Evolutionary conservation across 2,329 filamentous ascomycete species (phyloP).

Genomic region (Exophiala spinifera): DNA sequence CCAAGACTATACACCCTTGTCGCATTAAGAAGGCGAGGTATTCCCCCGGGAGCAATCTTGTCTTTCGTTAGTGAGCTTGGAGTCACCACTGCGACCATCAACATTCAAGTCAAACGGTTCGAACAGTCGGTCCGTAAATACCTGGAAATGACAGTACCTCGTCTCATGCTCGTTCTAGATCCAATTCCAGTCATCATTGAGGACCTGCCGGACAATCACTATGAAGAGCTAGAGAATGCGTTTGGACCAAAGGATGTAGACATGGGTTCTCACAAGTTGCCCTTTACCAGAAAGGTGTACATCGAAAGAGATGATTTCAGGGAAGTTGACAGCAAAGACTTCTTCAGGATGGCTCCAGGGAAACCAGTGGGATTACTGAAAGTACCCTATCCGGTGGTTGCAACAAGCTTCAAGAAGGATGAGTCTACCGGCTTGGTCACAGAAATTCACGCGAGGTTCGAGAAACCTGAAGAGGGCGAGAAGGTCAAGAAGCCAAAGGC

Average conservation of each 20-base stretch:
- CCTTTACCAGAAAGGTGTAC: slow-evolving; percentile 74
- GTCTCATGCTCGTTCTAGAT: slow-evolving; percentile 85
- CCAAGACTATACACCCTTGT: slow-evolving; percentile 86
- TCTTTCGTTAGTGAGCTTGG: slow-evolving; percentile 89
- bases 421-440: slow-evolving; percentile 61
- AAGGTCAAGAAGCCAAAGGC: slow-evolving; percentile 66
- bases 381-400: slow-evolving; percentile 66
- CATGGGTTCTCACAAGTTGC: slow-evolving; percentile 53
- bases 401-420: slow-evolving; percentile 66
- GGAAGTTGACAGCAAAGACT: slow-evolving; percentile 67
- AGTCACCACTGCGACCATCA: slow-evolving; percentile 75
- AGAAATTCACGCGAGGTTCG: slow-evolving; percentile 64
- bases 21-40: slow-evolving; percentile 75
- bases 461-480: slow-evolving; percentile 64
- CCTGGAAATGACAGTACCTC: slow-evolving; percentile 81
- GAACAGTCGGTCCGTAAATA: slow-evolving; percentile 82
- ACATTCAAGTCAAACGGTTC: slow-evolving; percentile 78
- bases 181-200: slow-evolving; percentile 80
- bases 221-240: slow-evolving; percentile 64
- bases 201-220: slow-evolving; percentile 66
- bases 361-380: slow-evolving; percentile 73
- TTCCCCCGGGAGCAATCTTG: slow-evolving; percentile 83
- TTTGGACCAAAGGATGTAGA: slow-evolving; percentile 76
- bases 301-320: slow-evolving; percentile 80
- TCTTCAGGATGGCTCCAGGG: slow-evolving; percentile 73